Conservation (phyloP, 164 flowering plant species). For the Macadamia integrifolia region DNA sequence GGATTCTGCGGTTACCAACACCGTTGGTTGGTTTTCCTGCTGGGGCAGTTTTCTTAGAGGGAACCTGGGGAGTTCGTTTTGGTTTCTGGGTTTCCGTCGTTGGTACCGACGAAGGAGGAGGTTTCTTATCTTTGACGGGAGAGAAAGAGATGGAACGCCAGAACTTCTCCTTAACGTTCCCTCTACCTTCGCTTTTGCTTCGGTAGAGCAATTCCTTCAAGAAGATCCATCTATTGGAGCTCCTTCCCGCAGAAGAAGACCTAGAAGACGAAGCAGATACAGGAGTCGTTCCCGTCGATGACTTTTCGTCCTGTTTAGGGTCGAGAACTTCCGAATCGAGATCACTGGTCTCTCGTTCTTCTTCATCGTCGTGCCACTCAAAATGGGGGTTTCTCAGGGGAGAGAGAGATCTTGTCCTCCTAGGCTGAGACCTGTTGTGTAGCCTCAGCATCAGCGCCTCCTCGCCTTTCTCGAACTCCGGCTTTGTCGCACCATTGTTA, state of each 20-base stretch:
- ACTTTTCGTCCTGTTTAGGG: conserved; percentile 10
- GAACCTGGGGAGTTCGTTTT: conserved; percentile 5
- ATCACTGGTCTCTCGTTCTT: not conserved
- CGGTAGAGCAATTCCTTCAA: conserved; percentile 42
- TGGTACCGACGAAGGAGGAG: not conserved
- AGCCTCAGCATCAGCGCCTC: conserved; percentile 16
- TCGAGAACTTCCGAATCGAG: conserved; percentile 7
- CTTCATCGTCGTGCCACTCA: conserved; percentile 29
- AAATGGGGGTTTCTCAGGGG: conserved; percentile 31
- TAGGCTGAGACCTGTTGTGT: conserved; percentile 38
- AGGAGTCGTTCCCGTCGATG: conserved; percentile 25
- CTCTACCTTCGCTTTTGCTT: conserved; percentile 53
- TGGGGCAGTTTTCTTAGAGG: conserved; percentile 5
- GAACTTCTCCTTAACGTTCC: conserved; percentile 29
- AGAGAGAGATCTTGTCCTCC: conserved; percentile 60
- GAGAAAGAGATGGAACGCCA: conserved; percentile 26
- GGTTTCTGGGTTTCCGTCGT: conserved; percentile 5
- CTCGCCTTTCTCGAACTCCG: conserved; percentile 10
- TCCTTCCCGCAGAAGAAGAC: conserved; percentile 34
- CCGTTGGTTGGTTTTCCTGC: conserved; percentile 23
- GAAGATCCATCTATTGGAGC: conserved; percentile 35
- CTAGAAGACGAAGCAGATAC: conserved; percentile 37
- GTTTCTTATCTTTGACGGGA: conserved; percentile 19
- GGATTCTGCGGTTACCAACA: conserved; percentile 27
- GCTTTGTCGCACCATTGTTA: not conserved